Base-by-base conservation (phyloP, 208 protist species). In the Trypanosoma melophagium region DNA sequence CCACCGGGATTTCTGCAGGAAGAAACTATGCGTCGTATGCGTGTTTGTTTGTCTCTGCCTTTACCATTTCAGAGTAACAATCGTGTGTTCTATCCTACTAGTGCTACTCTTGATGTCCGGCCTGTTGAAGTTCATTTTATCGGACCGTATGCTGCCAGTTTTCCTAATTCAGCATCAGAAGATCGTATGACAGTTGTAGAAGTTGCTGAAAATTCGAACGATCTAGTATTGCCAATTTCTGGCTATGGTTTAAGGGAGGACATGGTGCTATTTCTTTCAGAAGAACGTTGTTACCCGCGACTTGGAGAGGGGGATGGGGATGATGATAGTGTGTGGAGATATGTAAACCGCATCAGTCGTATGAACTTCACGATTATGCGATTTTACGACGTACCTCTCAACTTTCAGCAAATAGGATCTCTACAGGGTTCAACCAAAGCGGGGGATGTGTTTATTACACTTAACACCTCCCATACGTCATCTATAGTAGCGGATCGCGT, bases 31-130 rank as follows among this genome's bases (percentile, higher is more conserved):
- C 77, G 77, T 2, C 79, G 72, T 47, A 83, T 92, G 78, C 86
- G 80, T 55, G 22, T 92, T 28, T 92, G 86, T 58, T 74, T 92
- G n/a, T 92, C 86, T 38, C 69, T 92, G 9, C 86, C 83, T 0
- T 71, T 79, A 47, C 73, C 80, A 7, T 92, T 92, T 76, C 59
- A 72, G 24, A 71, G 50, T 21, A 47, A 65, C 12, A 69, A 64
- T 31, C 80, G 80, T 25, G 68, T 77, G 9, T 87, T 83, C 45
- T 44, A 54, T 24, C 71, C 81, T 24, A 79, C 74, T 21, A 47
- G 59, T 4, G 71, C 71, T 22, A 83, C 72, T 3, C 60, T 92
- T 9, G 74, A 86, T 55, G 75, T 92, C 0, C 68, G 77, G 1
- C 69, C 76, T 0, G 57, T 86, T 13, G 56, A 85, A 53, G 45